Evolutionary conservation across 352 stramenopile genomes (phyloP).

Genomic region (Globisporangium emineosum): DNA sequence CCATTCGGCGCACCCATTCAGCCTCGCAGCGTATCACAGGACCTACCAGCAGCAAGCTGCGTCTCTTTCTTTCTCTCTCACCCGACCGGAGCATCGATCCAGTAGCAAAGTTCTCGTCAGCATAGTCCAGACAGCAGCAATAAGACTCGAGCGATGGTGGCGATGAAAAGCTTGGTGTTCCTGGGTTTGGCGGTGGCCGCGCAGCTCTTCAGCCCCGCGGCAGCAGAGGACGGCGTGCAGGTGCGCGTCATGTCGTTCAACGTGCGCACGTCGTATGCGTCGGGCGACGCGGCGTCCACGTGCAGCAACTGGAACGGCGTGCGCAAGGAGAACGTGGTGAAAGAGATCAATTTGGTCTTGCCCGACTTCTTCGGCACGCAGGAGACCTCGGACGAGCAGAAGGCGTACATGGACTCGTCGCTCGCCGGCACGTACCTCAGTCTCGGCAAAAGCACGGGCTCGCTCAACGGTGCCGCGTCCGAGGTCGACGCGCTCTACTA

Average conservation of each 20-base stretch:
- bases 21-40: background rate
- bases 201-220: constrained; percentile 9
- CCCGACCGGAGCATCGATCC: background rate
- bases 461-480: constrained; percentile 49
- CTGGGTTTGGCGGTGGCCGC: constrained; percentile 11
- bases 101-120: background rate
- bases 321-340: constrained; percentile 59
- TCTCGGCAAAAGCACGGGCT: constrained; percentile 57
- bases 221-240: constrained; percentile 35
- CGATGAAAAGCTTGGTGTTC: background rate
- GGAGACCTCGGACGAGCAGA: constrained; percentile 76
- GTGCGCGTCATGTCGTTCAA: constrained; percentile 80
- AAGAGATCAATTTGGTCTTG: constrained; percentile 43
- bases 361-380: constrained; percentile 81
- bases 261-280: constrained; percentile 64
- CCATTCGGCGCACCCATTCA: background rate
- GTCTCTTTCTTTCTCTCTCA: background rate
- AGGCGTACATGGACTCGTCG: constrained; percentile 48
- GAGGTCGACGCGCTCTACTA: constrained; percentile 73
- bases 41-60: background rate
- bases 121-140: background rate
- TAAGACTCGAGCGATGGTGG: constrained; percentile 5
- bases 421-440: constrained; percentile 55
- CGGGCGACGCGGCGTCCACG: constrained; percentile 28
- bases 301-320: constrained; percentile 68